Conservation (phyloP, 2,329 filamentous ascomycete genomes). For the Lojkania enalia region DNA sequence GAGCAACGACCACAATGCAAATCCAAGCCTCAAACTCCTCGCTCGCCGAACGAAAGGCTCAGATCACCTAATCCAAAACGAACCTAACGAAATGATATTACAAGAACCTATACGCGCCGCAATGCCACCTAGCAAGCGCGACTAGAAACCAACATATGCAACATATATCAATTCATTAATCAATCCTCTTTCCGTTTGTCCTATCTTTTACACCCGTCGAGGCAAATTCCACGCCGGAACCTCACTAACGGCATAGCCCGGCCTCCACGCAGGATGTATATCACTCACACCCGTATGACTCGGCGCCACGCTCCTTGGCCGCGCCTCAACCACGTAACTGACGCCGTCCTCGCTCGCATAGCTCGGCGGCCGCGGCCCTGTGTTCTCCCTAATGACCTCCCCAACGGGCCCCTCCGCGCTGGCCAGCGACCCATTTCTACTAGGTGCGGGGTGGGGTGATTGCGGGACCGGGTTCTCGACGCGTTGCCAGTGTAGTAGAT, state of each 20-base stretch:
- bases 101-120: no score
- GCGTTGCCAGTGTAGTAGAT: conserved; percentile 79
- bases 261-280: conserved; percentile 44
- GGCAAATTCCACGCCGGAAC: background rate
- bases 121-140: no score
- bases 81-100: no score
- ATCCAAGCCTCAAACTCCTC: no score
- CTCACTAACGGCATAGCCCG: conserved; percentile 26
- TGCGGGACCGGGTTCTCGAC: conserved; percentile 37
- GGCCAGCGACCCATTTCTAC: conserved; percentile 11
- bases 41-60: no score
- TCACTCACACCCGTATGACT: conserved; percentile 32
- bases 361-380: conserved; percentile 65
- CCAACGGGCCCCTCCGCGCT: conserved; percentile 1
- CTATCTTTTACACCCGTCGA: no score
- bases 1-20: no score
- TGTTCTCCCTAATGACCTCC: background rate
- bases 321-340: conserved; percentile 70
- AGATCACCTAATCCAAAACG: no score
- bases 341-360: conserved; percentile 78
- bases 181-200: no score
- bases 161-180: no score
- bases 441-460: conserved; percentile 2
- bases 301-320: conserved; percentile 41
- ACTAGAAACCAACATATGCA: no score